Conservation (phyloP, 1,284 basidiomycete species). For the Polyporus tsugae region DNA sequence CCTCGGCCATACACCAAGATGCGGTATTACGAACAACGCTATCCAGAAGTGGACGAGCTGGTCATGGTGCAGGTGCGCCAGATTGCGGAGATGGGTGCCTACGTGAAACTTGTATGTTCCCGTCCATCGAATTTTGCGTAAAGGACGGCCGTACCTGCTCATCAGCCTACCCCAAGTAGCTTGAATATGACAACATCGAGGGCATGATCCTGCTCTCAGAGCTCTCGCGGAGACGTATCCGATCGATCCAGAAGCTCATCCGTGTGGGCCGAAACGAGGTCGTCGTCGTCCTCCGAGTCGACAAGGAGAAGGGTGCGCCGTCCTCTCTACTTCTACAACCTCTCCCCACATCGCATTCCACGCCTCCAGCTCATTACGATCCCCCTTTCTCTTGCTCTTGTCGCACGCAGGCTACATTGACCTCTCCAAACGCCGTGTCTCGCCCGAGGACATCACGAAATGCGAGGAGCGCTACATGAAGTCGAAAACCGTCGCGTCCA, state of each 20-base stretch:
- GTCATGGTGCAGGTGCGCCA: constrained; percentile 99
- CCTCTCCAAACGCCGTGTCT: constrained; percentile 98
- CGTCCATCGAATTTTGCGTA: background rate
- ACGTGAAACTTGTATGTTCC: constrained; percentile 91
- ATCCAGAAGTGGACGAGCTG: constrained; percentile 93
- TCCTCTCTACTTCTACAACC: background rate
- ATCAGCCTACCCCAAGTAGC: constrained; percentile 55
- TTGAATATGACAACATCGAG: constrained; percentile 99
- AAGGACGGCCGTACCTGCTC: constrained; percentile 19
- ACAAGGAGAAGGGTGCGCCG: constrained; percentile 95
- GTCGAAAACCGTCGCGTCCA: constrained; percentile 93
- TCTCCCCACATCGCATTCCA: background rate
- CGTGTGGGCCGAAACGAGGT: constrained; percentile 98
- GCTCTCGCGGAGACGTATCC: constrained; percentile 94
- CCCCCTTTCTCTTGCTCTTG: background rate
- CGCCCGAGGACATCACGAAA: constrained; percentile 97
- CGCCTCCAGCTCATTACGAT: background rate
- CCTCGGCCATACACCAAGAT: constrained; percentile 47
- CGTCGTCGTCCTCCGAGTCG: constrained; percentile 96
- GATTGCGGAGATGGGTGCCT: constrained; percentile 99
- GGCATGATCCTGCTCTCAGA: constrained; percentile 99
- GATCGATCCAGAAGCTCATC: constrained; percentile 98
- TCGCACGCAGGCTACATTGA: constrained; percentile 89
- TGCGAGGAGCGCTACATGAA: constrained; percentile 99
- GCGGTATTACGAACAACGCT: constrained; percentile 85